phyloP scores from a whole-genome alignment of 177 flowering plant genomes.

The Vitis hybrid region DNA sequence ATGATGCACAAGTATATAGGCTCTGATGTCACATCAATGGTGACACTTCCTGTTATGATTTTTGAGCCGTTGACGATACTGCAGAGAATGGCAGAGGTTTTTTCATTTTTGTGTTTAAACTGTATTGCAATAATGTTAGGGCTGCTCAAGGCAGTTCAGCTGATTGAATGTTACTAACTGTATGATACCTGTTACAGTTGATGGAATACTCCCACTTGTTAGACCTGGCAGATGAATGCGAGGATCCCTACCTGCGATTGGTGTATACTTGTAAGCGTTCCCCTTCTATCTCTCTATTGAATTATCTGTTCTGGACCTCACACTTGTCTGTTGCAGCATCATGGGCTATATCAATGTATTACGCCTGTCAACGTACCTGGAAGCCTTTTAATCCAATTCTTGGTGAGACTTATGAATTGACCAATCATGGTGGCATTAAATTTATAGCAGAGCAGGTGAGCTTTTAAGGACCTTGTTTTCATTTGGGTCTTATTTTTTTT shows the following conservation, averaged over 20 bases:
- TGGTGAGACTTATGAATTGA: slow-evolving; percentile 97
- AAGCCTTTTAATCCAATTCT: slow-evolving; percentile 99
- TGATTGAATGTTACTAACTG: slow-evolving; percentile 1
- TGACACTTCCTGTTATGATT: slow-evolving; percentile 88
- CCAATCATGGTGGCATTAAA: slow-evolving; percentile 75
- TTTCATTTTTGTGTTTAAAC: slow-evolving; percentile 9
- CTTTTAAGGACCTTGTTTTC: background rate
- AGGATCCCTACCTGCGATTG: slow-evolving; percentile 86
- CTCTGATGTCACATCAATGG: slow-evolving; percentile 86
- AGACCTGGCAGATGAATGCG: slow-evolving; percentile 79
- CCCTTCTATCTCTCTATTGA: background rate
- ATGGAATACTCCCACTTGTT: slow-evolving; percentile 85
- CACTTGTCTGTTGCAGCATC: slow-evolving; percentile 54
- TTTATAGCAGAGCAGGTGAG: slow-evolving; percentile 90
- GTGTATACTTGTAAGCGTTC: slow-evolving; percentile 75
- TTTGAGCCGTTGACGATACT: slow-evolving; percentile 95
- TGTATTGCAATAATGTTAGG: background rate
- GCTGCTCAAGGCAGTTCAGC: too few species aligned
- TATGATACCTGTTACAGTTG: slow-evolving; percentile 44
- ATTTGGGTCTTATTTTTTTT: background rate
- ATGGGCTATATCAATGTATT: slow-evolving; percentile 87
- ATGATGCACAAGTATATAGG: slow-evolving; percentile 94
- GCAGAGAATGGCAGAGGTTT: slow-evolving; percentile 96
- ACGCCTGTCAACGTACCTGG: slow-evolving; percentile 81
- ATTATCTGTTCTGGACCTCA: background rate